A percentile compares a stretch with the other conserved stretches of the same genome.
Conservation (phyloP, 345 rosid species). For the Microthlaspi erraticum region DNA sequence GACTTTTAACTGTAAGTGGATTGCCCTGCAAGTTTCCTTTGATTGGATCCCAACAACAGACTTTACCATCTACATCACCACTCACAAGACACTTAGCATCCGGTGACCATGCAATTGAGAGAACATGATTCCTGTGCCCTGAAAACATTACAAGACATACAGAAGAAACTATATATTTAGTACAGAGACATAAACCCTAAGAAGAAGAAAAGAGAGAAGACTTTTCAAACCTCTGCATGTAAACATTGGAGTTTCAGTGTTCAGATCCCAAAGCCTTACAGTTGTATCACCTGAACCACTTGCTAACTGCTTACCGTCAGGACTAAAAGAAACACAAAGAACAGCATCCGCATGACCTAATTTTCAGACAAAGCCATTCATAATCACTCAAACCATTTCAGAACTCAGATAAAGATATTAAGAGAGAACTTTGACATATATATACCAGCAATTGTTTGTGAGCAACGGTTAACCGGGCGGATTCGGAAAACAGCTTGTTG, state of each 20-base stretch:
- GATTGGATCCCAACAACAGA: constrained; percentile 82
- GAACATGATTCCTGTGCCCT: constrained; percentile 99
- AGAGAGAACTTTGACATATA: no score
- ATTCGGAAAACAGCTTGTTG: constrained; percentile 95
- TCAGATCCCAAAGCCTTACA: constrained; percentile 94
- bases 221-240: constrained; percentile 74
- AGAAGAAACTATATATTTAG: no score
- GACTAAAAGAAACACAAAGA: constrained; percentile 91
- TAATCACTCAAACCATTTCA: no score
- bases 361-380: neutral
- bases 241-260: constrained; percentile 90
- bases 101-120: constrained; percentile 93
- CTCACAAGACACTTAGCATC: constrained; percentile 91
- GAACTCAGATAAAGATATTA: no score
- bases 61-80: constrained; percentile 87
- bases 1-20: constrained; percentile 63
- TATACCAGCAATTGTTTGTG: constrained; percentile 87
- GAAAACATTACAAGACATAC: constrained; percentile 19
- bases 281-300: constrained; percentile 99
- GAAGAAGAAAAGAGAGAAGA: neutral
- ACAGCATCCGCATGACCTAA: constrained; percentile 90
- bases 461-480: constrained; percentile 85
- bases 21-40: constrained; percentile 80
- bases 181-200: neutral
- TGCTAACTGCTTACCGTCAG: constrained; percentile 88